phyloP scores from a whole-genome alignment of 208 protist genomes.

The Strigomonas culicis region DNA sequence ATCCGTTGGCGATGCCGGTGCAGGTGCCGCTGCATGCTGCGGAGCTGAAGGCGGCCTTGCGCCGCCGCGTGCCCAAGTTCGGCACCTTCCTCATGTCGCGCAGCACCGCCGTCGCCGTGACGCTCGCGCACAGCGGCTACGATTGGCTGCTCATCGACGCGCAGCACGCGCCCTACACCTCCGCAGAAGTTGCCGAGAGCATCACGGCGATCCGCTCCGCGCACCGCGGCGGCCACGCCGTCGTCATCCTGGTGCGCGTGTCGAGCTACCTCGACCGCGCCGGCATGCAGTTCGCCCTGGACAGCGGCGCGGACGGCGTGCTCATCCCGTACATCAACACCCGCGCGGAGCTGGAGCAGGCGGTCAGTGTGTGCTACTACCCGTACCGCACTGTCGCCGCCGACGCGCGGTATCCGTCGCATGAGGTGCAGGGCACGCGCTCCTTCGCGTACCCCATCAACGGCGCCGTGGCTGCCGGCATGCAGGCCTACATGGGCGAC shows the following conservation, averaged over 20 bases:
- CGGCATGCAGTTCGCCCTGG: conserved; percentile 39
- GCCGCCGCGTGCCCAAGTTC: conserved; percentile 33
- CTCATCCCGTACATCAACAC: conserved; percentile 46
- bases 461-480: conserved; percentile 20
- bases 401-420: too few relatives aligned
- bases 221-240: conserved; percentile 24
- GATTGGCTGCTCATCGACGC: conserved; percentile 45
- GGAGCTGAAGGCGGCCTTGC: conserved; percentile 31
- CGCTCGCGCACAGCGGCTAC: conserved; percentile 34
- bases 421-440: conserved; percentile 23
- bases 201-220: conserved; percentile 35
- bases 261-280: conserved; percentile 30
- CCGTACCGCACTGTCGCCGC: too few relatives aligned
- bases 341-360: conserved; percentile 28
- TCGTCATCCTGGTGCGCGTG: conserved; percentile 34
- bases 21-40: too few relatives aligned
- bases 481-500: conserved; percentile 24
- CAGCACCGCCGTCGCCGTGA: conserved; percentile 21
- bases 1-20: conserved; percentile 10
- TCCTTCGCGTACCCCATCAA: conserved; percentile 24
- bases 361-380: conserved; percentile 35
- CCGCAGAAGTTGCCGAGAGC: conserved; percentile 18
- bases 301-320: conserved; percentile 39
- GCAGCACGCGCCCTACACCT: conserved; percentile 31
- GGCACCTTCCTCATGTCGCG: conserved; percentile 32